Evolutionary conservation across 164 flowering plant genomes (phyloP).

Genomic region (Dillenia turbinata): DNA sequence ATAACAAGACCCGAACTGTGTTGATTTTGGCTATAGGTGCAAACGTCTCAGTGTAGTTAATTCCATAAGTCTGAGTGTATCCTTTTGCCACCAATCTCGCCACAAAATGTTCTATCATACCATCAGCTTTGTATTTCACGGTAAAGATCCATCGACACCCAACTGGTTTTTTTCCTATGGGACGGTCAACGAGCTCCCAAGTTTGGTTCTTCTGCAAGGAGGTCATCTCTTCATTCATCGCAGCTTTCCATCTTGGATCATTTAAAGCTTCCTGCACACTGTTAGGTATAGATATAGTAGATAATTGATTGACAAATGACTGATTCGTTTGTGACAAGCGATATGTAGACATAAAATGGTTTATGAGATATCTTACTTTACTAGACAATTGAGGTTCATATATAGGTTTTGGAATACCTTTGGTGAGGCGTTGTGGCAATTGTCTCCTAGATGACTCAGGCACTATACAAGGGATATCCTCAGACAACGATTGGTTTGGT

Average conservation of each 20-base stretch:
- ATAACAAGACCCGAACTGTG: not conserved
- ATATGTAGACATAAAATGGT: conserved; percentile 1
- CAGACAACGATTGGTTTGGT: not conserved
- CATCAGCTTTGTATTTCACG: conserved; percentile 6
- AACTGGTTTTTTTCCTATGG: not conserved
- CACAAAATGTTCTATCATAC: not conserved
- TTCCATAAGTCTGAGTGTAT: not conserved
- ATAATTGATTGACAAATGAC: not conserved
- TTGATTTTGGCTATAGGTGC: not conserved
- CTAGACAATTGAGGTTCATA: not conserved
- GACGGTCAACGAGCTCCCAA: not conserved
- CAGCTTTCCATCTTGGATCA: not conserved
- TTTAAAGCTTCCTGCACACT: not conserved
- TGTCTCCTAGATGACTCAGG: not conserved
- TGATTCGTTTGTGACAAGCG: not conserved
- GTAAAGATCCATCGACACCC: not conserved
- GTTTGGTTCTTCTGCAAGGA: conserved; percentile 4
- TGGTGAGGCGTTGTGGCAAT: not conserved
- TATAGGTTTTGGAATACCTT: not conserved
- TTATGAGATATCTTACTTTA: not conserved
- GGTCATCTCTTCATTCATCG: conserved; percentile 5
- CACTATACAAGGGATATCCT: not conserved
- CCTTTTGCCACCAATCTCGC: not conserved
- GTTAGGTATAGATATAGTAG: not conserved
- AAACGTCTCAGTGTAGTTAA: not conserved